A percentile compares a stretch with the other conserved stretches of the same genome.
phyloP scores from a whole-genome alignment of 352 stramenopile species.

The Phytophthora chlamydospora region DNA sequence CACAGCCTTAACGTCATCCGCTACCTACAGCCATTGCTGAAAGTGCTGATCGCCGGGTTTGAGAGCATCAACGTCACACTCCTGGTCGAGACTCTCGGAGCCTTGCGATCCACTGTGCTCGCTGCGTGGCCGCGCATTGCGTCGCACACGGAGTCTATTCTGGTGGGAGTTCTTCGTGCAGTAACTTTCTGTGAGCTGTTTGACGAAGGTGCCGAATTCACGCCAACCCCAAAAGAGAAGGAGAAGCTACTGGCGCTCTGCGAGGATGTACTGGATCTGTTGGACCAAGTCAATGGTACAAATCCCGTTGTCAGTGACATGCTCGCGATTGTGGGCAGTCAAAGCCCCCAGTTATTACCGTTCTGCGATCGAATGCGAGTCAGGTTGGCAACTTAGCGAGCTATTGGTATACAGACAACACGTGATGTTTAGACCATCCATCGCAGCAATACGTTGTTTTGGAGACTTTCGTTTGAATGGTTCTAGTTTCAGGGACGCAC shows the following conservation, averaged over 20 bases:
- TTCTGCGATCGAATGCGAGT: conserved; percentile 32
- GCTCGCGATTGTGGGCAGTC: conserved; percentile 24
- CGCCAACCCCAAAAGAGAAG: conserved; percentile 33
- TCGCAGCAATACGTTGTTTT: no score
- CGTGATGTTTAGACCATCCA: no score
- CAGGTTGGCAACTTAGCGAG: conserved; percentile 24
- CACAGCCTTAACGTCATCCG: conserved; percentile 74
- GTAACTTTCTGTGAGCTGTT: conserved; percentile 73
- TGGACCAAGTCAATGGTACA: conserved; percentile 37
- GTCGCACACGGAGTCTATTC: conserved; percentile 68
- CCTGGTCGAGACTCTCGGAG: conserved; percentile 62
- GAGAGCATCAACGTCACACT: conserved; percentile 65
- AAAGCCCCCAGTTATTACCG: conserved; percentile 29
- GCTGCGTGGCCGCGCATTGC: conserved; percentile 73
- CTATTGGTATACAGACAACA: not conserved
- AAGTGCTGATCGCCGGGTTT: conserved; percentile 71
- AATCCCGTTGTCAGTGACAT: conserved; percentile 31
- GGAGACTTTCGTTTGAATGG: no score
- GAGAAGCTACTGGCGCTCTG: conserved; percentile 40
- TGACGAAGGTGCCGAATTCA: conserved; percentile 41
- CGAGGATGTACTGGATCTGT: conserved; percentile 40
- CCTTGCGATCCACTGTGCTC: conserved; percentile 56
- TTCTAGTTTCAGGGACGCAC: no score
- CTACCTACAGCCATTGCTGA: conserved; percentile 82
- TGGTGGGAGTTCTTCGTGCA: conserved; percentile 72